Conservation (phyloP, 2,329 filamentous ascomycete genomes). For the Talaromyces sp. region DNA sequence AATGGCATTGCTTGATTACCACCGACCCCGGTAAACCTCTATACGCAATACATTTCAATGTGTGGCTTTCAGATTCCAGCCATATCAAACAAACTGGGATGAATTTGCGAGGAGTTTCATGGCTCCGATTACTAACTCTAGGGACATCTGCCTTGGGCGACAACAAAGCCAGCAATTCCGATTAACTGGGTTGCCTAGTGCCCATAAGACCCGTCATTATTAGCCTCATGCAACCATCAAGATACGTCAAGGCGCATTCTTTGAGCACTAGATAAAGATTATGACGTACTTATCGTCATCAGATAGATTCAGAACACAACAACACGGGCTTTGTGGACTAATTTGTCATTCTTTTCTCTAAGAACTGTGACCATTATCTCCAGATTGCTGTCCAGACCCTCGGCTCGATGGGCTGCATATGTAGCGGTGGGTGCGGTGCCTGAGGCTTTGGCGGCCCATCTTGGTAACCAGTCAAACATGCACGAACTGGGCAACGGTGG, state of each 20-base stretch:
- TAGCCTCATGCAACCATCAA: background rate
- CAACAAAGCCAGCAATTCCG: background rate
- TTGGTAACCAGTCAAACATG: background rate
- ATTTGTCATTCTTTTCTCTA: background rate
- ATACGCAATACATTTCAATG: background rate
- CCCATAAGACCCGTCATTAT: background rate
- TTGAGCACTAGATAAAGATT: background rate
- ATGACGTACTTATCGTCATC: background rate
- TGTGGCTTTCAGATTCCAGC: background rate
- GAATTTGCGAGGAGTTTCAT: background rate
- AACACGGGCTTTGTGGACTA: background rate
- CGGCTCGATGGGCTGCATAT: too few species aligned
- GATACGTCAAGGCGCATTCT: too few species aligned
- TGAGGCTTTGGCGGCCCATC: background rate
- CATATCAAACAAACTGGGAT: background rate
- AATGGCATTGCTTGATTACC: background rate
- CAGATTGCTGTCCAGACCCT: background rate
- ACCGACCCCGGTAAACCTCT: background rate
- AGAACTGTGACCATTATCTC: background rate
- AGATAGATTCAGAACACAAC: background rate
- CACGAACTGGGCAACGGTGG: background rate
- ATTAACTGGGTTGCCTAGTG: too few species aligned
- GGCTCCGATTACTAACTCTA: too few species aligned
- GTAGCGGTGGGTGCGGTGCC: background rate
- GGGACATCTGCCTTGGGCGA: background rate